These are phyloP conservation scores for Boletales sp. DNA, from an alignment of 768 basidiomycete species.

Conservation along the genomic window DNA sequence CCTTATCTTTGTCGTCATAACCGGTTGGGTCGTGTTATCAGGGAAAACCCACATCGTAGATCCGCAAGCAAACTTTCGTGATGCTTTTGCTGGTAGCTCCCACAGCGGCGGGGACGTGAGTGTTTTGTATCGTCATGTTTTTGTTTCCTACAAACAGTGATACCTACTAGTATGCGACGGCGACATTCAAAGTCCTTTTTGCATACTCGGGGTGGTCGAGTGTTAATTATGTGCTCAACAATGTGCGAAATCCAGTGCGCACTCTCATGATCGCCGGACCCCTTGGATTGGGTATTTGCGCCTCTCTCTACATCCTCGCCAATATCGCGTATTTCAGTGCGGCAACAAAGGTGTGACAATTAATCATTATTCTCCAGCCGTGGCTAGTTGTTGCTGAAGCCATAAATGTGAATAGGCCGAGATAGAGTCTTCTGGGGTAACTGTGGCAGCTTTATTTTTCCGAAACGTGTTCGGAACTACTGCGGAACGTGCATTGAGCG, in stretches of 20 bases:
- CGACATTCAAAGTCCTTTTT: conserved; percentile 55
- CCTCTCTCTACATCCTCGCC: conserved; percentile 50
- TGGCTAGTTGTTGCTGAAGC: background rate
- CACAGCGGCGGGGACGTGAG: conserved; percentile 47
- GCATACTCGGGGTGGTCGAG: conserved; percentile 52
- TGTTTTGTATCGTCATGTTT: background rate
- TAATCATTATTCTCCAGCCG: background rate
- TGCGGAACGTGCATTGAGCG: conserved; percentile 53
- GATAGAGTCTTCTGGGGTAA: conserved; percentile 46
- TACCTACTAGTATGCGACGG: conserved; percentile 55
- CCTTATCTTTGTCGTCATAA: conserved; percentile 51
- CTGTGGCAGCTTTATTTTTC: conserved; percentile 61
- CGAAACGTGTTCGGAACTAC: conserved; percentile 50
- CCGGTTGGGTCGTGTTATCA: conserved; percentile 59
- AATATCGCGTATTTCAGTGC: conserved; percentile 56
- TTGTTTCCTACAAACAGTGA: background rate
- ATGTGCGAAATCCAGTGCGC: conserved; percentile 55
- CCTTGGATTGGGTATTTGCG: conserved; percentile 52
- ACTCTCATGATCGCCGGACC: conserved; percentile 63
- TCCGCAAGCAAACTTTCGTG: conserved; percentile 53
- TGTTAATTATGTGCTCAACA: conserved; percentile 58
- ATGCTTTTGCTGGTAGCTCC: conserved; percentile 55
- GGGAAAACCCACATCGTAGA: conserved; percentile 55
- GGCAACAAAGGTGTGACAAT: conserved; percentile 16
- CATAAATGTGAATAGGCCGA: conserved; percentile 29